Percentiles rank a stretch among this genome's conserved stretches.
These are phyloP conservation scores for Tetrapyrgos nigripes DNA, from an alignment of 1,284 basidiomycete genomes.

Conservation along the genomic window DNA sequence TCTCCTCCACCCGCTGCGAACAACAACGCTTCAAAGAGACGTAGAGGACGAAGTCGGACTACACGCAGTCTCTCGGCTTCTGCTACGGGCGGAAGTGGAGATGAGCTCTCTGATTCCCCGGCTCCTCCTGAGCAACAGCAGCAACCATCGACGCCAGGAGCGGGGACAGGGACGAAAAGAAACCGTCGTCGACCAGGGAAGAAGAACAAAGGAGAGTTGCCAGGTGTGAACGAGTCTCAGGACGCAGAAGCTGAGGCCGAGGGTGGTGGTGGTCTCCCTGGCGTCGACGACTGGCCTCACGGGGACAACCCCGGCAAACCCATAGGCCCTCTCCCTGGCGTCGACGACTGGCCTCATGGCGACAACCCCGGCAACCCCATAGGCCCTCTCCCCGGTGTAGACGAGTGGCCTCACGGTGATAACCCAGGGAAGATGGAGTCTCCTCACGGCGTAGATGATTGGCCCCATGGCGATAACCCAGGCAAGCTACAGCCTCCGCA, in stretches of 20 bases:
- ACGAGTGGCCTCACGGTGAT: slow-evolving; percentile 13
- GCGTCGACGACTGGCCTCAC: slow-evolving; percentile 13
- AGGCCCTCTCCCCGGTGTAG: neutral
- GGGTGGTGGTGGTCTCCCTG: no score
- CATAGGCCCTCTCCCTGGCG: slow-evolving; percentile 2
- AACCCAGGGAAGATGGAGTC: slow-evolving; percentile 10
- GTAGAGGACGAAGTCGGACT: slow-evolving; percentile 7
- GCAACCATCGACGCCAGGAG: neutral
- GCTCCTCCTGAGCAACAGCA: neutral
- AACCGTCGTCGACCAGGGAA: slow-evolving; percentile 11
- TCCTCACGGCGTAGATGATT: slow-evolving; percentile 7
- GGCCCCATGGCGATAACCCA: slow-evolving; percentile 7
- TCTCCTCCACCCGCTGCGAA: neutral
- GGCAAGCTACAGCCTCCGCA: slow-evolving; percentile 1
- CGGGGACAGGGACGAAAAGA: neutral
- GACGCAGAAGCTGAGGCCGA: no score
- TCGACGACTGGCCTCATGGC: slow-evolving; percentile 8
- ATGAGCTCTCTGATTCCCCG: neutral
- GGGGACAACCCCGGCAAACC: slow-evolving; percentile 10
- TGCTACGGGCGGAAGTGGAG: neutral
- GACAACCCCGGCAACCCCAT: neutral
- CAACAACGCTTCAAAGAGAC: neutral
- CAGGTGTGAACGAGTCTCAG: no score
- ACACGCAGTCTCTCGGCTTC: slow-evolving; percentile 8
- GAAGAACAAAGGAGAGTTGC: slow-evolving; percentile 5